A percentile compares a stretch with the other conserved stretches of the same genome.
Conservation (phyloP, 2,329 filamentous ascomycete genomes). For the Fusarium siculi region DNA sequence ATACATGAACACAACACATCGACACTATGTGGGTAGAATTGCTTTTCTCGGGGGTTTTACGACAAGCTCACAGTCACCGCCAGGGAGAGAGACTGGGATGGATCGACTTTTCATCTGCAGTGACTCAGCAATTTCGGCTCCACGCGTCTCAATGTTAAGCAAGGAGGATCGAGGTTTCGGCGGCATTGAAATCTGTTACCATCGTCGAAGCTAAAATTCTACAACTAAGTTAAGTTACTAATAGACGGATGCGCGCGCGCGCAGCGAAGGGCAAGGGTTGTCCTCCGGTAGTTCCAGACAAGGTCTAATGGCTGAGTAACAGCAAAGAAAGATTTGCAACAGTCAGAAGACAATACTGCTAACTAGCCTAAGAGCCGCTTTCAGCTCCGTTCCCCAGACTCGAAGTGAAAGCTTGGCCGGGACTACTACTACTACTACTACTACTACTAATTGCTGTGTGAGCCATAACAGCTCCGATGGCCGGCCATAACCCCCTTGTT, state of each 20-base stretch:
- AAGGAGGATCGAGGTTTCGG: background rate
- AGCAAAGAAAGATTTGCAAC: conserved; percentile 7
- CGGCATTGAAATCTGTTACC: background rate
- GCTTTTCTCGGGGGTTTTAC: conserved; percentile 36
- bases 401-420: conserved; percentile 18
- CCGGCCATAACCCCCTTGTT: conserved; percentile 15
- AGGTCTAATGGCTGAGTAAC: background rate
- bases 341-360: background rate
- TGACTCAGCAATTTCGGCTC: conserved; percentile 19
- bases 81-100: conserved; percentile 17
- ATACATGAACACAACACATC: background rate
- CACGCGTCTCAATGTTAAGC: background rate
- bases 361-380: conserved; percentile 3
- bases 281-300: background rate
- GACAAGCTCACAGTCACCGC: conserved; percentile 22
- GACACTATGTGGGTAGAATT: conserved; percentile 23
- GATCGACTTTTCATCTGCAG: conserved; percentile 2
- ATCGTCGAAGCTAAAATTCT: background rate
- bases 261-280: background rate
- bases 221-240: background rate
- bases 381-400: conserved; percentile 38
- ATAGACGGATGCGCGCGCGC: background rate
- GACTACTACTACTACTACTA: background rate
- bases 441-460: background rate
- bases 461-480: conserved; percentile 36